Conservation (phyloP, 129 eudicot genomes). For the Chrysanthemum makinoi region DNA sequence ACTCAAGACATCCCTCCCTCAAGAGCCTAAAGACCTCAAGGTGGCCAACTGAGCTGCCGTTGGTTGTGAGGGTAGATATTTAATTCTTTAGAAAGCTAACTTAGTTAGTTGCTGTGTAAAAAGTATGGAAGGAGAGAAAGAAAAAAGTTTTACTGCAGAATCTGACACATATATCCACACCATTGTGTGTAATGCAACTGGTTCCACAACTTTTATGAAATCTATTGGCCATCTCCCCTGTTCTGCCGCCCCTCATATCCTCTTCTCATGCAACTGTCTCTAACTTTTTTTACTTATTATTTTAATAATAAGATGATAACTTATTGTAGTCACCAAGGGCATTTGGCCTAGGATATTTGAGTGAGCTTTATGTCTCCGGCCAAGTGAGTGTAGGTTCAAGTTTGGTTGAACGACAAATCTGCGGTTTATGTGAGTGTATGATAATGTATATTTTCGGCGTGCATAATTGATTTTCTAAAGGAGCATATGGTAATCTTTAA, state of each 20-base stretch:
- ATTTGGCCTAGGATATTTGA: not conserved
- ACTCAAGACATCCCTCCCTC: too few relatives aligned
- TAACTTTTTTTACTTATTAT: not conserved
- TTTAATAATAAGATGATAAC: not conserved
- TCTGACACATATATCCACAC: conserved; percentile 18
- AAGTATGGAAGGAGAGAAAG: not conserved
- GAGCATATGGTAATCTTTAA: too few relatives aligned
- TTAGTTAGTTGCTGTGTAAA: not conserved
- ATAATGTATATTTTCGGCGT: too few relatives aligned
- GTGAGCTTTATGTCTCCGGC: not conserved
- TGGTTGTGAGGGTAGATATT: not conserved
- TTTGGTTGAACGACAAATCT: too few relatives aligned
- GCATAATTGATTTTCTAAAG: too few relatives aligned
- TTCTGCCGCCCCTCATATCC: conserved; percentile 31
- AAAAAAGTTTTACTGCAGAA: conserved; percentile 18
- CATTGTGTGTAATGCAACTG: conserved; percentile 18
- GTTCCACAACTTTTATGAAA: conserved; percentile 23
- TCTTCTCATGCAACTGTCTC: conserved; percentile 27
- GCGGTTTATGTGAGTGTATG: too few relatives aligned
- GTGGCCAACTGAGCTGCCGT: too few relatives aligned
- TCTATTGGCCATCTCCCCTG: conserved; percentile 28
- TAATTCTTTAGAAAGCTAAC: not conserved
- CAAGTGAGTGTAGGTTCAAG: too few relatives aligned
- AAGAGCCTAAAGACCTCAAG: too few relatives aligned
- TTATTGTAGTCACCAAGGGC: too few relatives aligned